Percentiles rank a stretch among this genome's conserved stretches.
Conservation (phyloP, 208 protist genomes). For the Vickermania spadyakhi region DNA sequence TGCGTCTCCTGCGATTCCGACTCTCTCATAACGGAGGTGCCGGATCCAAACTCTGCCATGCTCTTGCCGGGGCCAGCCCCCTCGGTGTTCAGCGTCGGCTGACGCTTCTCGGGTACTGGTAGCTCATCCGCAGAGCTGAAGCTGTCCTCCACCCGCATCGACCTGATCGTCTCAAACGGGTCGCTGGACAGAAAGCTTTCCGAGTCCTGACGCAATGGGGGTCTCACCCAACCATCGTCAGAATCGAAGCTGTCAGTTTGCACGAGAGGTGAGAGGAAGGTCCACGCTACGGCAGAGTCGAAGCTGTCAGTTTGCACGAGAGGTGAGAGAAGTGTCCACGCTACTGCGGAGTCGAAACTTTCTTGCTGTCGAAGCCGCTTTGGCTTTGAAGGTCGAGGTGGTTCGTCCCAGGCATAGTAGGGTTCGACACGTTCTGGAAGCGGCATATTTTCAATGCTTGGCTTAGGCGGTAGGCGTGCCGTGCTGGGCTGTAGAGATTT, state of each 20-base stretch:
- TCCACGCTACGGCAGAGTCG: background rate
- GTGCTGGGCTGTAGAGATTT: background rate
- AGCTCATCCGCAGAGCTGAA: background rate
- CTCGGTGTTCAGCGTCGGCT: too few relatives aligned
- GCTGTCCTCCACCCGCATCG: background rate
- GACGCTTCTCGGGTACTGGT: too few relatives aligned
- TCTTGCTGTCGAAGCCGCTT: too few relatives aligned
- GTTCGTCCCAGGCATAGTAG: too few relatives aligned
- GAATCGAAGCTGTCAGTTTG: background rate
- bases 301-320: background rate
- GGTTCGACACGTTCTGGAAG: too few relatives aligned
- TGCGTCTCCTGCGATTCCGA: background rate
- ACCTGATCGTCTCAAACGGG: background rate
- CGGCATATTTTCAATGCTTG: background rate
- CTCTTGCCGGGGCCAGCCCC: too few relatives aligned
- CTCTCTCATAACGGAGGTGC: background rate
- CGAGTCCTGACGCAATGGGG: background rate
- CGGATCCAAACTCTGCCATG: too few relatives aligned
- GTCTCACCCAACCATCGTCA: background rate
- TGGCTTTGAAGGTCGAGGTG: too few relatives aligned
- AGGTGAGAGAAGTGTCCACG: background rate
- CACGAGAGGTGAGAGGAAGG: background rate
- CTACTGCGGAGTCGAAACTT: background rate
- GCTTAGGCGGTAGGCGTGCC: background rate
- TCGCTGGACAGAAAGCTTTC: background rate